Base-by-base conservation (phyloP, 1,284 basidiomycete genomes). In the Papiliotrema terrestris region DNA sequence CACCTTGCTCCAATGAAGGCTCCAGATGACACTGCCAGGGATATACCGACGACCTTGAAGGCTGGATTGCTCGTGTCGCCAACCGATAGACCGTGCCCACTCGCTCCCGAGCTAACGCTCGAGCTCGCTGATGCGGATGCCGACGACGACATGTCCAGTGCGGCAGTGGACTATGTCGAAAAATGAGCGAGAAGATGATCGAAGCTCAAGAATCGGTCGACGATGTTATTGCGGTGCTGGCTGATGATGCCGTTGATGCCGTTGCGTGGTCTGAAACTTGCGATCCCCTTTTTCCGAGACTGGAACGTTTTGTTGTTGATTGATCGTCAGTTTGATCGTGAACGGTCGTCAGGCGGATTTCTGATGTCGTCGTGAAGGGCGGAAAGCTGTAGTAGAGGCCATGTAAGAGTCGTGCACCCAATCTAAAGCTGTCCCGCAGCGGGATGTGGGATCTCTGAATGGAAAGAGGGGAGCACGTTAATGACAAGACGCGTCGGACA, bases 1-100 rank as follows among this genome's bases (percentile, higher is more conserved):
- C 17, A 91, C 90, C 76, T 91, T n/a, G 86, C 82, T 6, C 95
- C 95, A 65, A 98, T 98, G 63, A 98, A 85, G 23, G 94, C 43
- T 22, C 95, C 95, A 67, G 86, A 90, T 19, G 78, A 76, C 49
- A 98, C 79, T 20, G 94, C 93, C 39, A 98, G 83, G 53, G 88
- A 79, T 58, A 97, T 74, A 49, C 82, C 82, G 56, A 83, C 71
- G 55, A 80, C 76, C 66, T 82, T 80, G 72, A 74, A 80, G 2
- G 55, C 56, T 2, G 64, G 45, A 54, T 69, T 71, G 19, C 49
- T 45, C 26, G 8, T 32, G 5, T 32, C 23, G 37, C 36, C 46
- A 3, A 49, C 35, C n/a, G 46, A 49, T 13, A 49, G 36, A 14
- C 44, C 44, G 9, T 25, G 42, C 29, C 39, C 35, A 41, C 49